Conservation (phyloP, 1,284 basidiomycete species). For the Pseudozyma tsukubaensis region DNA sequence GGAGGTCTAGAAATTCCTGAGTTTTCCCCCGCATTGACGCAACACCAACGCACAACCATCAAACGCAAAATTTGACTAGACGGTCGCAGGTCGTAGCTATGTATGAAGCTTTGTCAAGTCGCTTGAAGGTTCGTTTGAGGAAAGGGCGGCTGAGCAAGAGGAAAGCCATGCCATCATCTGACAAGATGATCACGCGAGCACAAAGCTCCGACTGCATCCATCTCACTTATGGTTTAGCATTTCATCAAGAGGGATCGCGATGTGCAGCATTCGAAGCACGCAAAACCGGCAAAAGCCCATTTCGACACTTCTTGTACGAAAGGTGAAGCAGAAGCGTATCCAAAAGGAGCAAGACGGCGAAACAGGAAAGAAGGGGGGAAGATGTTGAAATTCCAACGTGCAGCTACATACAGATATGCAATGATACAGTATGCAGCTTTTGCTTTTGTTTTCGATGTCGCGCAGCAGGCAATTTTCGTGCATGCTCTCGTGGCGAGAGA, state of each 20-base stretch:
- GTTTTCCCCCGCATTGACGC: too few species aligned
- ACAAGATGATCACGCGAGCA: too few species aligned
- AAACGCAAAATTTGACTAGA: too few species aligned
- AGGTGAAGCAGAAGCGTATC: not conserved
- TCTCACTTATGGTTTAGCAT: not conserved
- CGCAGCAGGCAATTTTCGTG: constrained; percentile 2
- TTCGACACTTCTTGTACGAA: not conserved
- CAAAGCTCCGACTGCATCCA: not conserved
- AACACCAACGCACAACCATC: too few species aligned
- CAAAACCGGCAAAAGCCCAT: not conserved
- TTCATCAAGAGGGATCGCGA: constrained; percentile 7
- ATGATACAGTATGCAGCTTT: not conserved
- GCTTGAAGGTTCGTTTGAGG: too few species aligned
- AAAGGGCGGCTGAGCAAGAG: too few species aligned
- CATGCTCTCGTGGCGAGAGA: constrained; percentile 1
- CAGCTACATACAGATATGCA: constrained; percentile 2
- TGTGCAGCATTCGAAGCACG: constrained; percentile 3
- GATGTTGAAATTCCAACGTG: constrained; percentile 33
- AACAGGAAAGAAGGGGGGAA: not conserved
- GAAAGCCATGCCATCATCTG: too few species aligned
- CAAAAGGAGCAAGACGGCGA: not conserved
- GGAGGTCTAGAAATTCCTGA: too few species aligned
- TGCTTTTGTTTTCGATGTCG: constrained; percentile 8
- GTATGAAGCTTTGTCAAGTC: too few species aligned
- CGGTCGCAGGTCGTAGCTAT: too few species aligned